Evolutionary conservation across 108 stramenopile species (phyloP), one percentile per base, ranked within the genome.

Genomic region (Nitzschia sp.): DNA sequence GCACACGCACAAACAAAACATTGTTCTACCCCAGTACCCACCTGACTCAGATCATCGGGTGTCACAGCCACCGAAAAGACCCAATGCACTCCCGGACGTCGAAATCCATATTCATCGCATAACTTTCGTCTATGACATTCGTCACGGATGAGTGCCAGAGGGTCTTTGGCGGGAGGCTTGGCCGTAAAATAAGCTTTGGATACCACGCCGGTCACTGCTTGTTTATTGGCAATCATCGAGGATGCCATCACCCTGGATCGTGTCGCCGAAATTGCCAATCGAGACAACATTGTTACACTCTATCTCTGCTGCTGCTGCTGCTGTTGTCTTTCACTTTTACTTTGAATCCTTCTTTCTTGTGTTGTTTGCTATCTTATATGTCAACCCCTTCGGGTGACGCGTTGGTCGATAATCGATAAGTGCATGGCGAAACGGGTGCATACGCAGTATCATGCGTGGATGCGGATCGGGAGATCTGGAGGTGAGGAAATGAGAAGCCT

Each of bases 61-160:
- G 68, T 33, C 0, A 77, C 59, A 15, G 84, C 79, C 45, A 85
- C 44, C 0, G 70, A 66, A 58, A 80, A 74, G 8, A 64, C 62
- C 84, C 84, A 85, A 56, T 85, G 80, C 6, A 76, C 75, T 69
- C 67, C 78, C 15, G 69, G 59, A 4, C 68, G 58, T 38, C 84
- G 77, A 66, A 53, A 55, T 44, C 84, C 84, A 55, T 59, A 15
- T 30, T 76, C 79, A 48, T 81, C 68, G 64, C 84, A 85, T 21
- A 81, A 59, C 13, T 67, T 53, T 27, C 80, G 78, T 34, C 58
- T 71, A 25, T 53, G 23, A 58, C 72, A 77, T 33, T 74, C 71
- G 27, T 76, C 19, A 50, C 54, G 69, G n/a, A 85, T 55, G 2
- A 85, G 19, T 8, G 69, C 67, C 56, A 85, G 45, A 13, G 84